Evolutionary conservation across 2,329 filamentous ascomycete genomes (phyloP), one percentile per base, ranked within the genome.

Genomic region (Fusarium palustre): DNA sequence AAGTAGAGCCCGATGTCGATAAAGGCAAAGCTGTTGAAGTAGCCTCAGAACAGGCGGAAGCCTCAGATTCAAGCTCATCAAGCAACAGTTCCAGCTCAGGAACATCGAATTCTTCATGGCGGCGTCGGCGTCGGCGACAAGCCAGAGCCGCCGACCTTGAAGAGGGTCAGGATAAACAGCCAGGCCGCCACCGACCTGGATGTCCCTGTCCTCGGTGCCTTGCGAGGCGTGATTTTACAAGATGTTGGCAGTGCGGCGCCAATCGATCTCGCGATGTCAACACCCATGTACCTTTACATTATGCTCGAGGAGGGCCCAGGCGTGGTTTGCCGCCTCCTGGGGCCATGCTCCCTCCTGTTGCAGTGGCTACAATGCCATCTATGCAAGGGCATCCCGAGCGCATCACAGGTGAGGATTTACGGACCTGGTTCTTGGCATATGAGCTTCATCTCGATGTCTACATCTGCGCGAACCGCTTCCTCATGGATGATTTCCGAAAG

Each of bases 401-500:
- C 52, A 81, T 85, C 73, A 75, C 77, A 9, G 78, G 78, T 33
- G 81, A 84, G 66, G 83, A 85, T 71, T 71, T 85, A 64, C 78
- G 78, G 16, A 83, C 83, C 6, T 86, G 83, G 83, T 77, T 84
- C 5, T 75, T 84, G 48, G 74, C 81, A 3, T 85, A 83, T 69
- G 79, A 82, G 64, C 78, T 85, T 36, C 81, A 81, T 69, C 69
- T 86, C 15, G 81, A 84, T 55, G 83, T 85, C 15, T 85, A 86
- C 74, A 81, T 85, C 53, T 81, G 82, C 55, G 83, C 83, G 10
- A 79, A 84, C 66, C 80, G 81, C 53, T 85, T 81, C 71, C 76
- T 85, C 54, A 80, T 86, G 71, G 79, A 81, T 28, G 80, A 80
- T 49, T 82, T 86, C 74, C 82, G 83, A 69, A 64, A 59, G 7